A percentile compares a stretch with the other conserved stretches of the same genome.
phyloP scores from a whole-genome alignment of 371 early-diverging fungal genomes.

The Mortierella sp. region DNA sequence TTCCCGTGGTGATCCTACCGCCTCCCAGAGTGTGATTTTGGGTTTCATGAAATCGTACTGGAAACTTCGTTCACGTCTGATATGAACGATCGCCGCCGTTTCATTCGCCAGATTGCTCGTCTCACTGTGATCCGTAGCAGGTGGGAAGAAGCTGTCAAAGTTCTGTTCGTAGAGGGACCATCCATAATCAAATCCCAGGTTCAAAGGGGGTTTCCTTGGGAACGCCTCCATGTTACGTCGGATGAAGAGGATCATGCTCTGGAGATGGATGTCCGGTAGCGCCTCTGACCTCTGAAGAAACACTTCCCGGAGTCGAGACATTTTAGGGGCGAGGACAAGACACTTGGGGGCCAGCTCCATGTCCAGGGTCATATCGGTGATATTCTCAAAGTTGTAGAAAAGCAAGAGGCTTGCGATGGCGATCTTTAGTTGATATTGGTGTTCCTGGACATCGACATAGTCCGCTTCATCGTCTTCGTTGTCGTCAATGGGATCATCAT shows the following conservation, averaged over 20 bases:
- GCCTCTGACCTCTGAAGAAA: not conserved
- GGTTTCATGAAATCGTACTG: not conserved
- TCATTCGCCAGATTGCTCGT: too few species aligned
- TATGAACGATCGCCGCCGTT: not conserved
- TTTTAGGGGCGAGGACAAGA: not conserved
- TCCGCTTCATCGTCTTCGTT: not conserved
- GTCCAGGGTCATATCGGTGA: constrained; percentile 5
- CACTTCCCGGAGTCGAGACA: not conserved
- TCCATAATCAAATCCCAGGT: not conserved
- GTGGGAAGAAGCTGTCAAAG: too few species aligned
- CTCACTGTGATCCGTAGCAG: too few species aligned
- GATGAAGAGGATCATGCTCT: constrained; percentile 7
- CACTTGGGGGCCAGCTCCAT: constrained; percentile 1
- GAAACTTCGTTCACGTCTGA: not conserved
- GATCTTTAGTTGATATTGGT: too few species aligned
- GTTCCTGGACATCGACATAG: not conserved
- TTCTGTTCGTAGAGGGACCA: not conserved
- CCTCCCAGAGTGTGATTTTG: constrained; percentile 7
- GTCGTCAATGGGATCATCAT: too few species aligned
- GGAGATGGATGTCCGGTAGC: not conserved
- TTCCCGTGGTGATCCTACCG: not conserved
- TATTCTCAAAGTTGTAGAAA: constrained; percentile 8
- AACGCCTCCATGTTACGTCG: constrained; percentile 6
- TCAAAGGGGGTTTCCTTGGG: constrained; percentile 10
- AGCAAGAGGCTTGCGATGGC: not conserved